Evolutionary conservation across 2,329 filamentous ascomycete genomes (phyloP).

Genomic region (Penicillium sp.): DNA sequence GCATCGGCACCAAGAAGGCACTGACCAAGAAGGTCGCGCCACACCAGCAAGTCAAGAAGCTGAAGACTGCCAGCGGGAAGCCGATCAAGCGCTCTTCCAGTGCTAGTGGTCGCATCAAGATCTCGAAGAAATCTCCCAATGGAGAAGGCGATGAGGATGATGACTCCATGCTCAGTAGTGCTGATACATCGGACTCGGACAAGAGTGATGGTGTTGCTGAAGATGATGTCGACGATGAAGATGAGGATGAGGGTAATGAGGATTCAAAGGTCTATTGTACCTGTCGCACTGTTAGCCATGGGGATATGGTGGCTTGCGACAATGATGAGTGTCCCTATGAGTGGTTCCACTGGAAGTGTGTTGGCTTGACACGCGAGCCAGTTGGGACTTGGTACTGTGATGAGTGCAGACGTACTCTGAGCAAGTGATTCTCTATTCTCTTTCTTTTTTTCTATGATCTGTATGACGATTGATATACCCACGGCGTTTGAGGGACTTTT

Average conservation of each 20-base stretch:
- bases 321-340: slow-evolving; percentile 63
- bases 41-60: slow-evolving; percentile 49
- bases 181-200: slow-evolving; percentile 49
- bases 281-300: slow-evolving; percentile 63
- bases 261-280: slow-evolving; percentile 65
- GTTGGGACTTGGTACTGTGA: slow-evolving; percentile 58
- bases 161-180: slow-evolving; percentile 53
- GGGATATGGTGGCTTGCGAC: slow-evolving; percentile 67
- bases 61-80: slow-evolving; percentile 39
- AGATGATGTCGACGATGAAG: slow-evolving; percentile 47
- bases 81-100: slow-evolving; percentile 45
- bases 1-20: slow-evolving; percentile 43
- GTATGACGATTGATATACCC: slow-evolving; percentile 21
- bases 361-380: slow-evolving; percentile 59
- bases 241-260: slow-evolving; percentile 52
- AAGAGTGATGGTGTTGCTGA: slow-evolving; percentile 36
- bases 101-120: slow-evolving; percentile 36
- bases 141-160: slow-evolving; percentile 46
- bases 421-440: slow-evolving; percentile 26
- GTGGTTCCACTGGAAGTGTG: slow-evolving; percentile 67
- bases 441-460: slow-evolving; percentile 3
- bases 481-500: slow-evolving; percentile 10
- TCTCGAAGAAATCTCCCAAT: slow-evolving; percentile 43
- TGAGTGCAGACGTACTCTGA: slow-evolving; percentile 47
- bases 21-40: slow-evolving; percentile 55